Conservation (phyloP, 2,329 filamentous ascomycete species). For the Aspergillus aculeatinus region DNA sequence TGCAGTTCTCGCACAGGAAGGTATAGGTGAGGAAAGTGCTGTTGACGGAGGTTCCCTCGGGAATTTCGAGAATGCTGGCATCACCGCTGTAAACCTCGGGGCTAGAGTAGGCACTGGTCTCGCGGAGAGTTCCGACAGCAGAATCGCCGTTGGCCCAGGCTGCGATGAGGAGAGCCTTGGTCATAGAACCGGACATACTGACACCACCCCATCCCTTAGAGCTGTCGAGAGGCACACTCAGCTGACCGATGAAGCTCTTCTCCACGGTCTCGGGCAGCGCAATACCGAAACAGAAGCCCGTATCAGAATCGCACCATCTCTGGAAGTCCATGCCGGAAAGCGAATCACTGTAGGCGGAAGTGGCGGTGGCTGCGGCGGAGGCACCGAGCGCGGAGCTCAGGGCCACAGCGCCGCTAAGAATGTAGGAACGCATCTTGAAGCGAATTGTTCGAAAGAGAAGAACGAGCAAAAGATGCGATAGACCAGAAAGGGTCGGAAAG, state of each 20-base stretch:
- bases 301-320: conserved; percentile 18
- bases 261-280: conserved; percentile 17
- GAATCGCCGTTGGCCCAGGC: conserved; percentile 19
- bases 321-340: conserved; percentile 19
- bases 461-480: conserved; percentile 5
- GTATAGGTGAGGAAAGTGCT: conserved; percentile 22
- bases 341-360: conserved; percentile 19
- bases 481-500: background rate
- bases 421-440: conserved; percentile 15
- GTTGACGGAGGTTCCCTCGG: conserved; percentile 17
- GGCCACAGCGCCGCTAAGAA: conserved; percentile 12
- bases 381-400: conserved; percentile 16
- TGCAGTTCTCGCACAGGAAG: conserved; percentile 19
- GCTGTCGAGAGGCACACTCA: conserved; percentile 16
- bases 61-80: conserved; percentile 16
- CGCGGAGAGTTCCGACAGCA: conserved; percentile 14
- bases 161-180: conserved; percentile 14
- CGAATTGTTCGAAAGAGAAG: conserved; percentile 7
- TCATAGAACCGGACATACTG: conserved; percentile 18
- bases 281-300: conserved; percentile 19
- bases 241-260: conserved; percentile 18
- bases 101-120: conserved; percentile 14
- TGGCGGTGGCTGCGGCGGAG: conserved; percentile 13
- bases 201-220: conserved; percentile 22
- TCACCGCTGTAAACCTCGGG: conserved; percentile 14